Conservation (phyloP, 2,329 filamentous ascomycete species). For the Aspergillus sp. region DNA sequence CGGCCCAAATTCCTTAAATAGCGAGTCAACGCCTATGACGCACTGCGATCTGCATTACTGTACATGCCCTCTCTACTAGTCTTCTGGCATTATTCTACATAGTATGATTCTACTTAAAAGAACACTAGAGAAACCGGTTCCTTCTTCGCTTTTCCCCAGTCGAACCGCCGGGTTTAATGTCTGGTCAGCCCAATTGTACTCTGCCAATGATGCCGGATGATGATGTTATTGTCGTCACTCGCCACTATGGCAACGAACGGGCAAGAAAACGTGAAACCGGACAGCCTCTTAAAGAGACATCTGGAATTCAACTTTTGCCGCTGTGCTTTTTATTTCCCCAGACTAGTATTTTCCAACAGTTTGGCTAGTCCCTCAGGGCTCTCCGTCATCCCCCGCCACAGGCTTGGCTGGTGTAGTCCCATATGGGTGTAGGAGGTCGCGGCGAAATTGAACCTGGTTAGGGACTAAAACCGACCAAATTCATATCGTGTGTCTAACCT, state of each 20-base stretch:
- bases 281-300: background rate
- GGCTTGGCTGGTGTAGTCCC: background rate
- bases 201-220: background rate
- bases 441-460: no score
- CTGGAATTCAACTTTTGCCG: background rate
- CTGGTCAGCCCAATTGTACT: background rate
- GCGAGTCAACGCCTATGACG: slow-evolving; percentile 5
- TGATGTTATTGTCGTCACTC: background rate
- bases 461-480: no score
- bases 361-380: no score
- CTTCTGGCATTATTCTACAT: no score
- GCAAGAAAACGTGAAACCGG: background rate
- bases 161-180: background rate
- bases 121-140: background rate
- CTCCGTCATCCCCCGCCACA: background rate
- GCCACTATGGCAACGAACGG: background rate
- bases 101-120: background rate
- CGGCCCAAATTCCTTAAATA: background rate
- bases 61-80: background rate
- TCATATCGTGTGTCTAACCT: no score
- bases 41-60: slow-evolving; percentile 4
- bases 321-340: background rate
- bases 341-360: background rate
- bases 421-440: no score
- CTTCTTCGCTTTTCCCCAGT: background rate